Evolutionary conservation across 495 filamentous ascomycete genomes (phyloP), one percentile per base, ranked within the genome.

Genomic region (Pseudevernia furfuracea): DNA sequence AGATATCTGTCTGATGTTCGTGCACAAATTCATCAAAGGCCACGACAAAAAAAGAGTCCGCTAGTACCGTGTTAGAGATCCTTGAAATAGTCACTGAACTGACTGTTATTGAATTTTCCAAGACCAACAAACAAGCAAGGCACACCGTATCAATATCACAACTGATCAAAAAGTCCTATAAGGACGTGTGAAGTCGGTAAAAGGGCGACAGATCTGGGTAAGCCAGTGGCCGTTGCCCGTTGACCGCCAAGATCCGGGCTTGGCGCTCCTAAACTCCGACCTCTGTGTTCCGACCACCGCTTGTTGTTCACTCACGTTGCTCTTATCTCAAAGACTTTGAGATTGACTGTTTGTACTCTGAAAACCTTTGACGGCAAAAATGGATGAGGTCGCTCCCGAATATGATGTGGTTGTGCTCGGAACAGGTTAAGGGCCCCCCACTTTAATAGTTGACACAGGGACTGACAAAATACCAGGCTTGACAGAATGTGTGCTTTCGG

Each of bases 361-460:
- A 49, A 52, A 37, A 10, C 10, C 3, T 17, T 56, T 56, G 12
- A 36, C 5, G n/a, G 11, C 62, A 19, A 82, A 66, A 76, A 96
- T 96, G 91, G 94, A 96, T 75, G 94, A 98, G 77, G 96, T 98
- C 70, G 90, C 92, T 62, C 86, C 87, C 62, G 91, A 96, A 77
- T 98, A 98, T 82, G 94, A 98, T 84, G 88, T 96, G 75, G 89
- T 98, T 71, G 95, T 98, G 72, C 87, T 98, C 73, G 94, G 94
- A 78, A 98, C 94, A 72, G 91, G 91, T 94, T 78, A 71, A 81
- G 78, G 67, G 63, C 34, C 70, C 70, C 72, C 70, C 76, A 73
- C 77, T 78, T 79, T 76, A 73, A 74, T 74, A 71, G 73, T 68
- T 25, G 62, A 63, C 38, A 60, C 53, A 63, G 65, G 17, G 58